These are phyloP conservation scores for Mortierella sp. DNA, from an alignment of 371 early-diverging fungal species.

Conservation along the genomic window DNA sequence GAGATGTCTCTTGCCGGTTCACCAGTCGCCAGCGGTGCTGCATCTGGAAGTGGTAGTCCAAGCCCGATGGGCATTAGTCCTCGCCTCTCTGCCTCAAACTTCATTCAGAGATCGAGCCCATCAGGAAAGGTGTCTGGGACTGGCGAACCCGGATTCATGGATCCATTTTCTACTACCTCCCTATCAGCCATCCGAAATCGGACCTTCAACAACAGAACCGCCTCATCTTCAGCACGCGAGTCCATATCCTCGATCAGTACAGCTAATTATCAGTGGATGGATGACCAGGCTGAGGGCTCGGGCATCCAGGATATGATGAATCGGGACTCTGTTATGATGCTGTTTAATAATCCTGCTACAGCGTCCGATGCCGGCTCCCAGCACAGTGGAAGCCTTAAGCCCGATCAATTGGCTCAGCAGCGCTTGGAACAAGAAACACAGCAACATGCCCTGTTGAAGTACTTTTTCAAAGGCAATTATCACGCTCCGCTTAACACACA, in stretches of 20 bases:
- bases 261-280: slow-evolving; percentile 47
- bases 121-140: neutral
- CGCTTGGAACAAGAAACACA: slow-evolving; percentile 28
- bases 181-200: neutral
- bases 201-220: neutral
- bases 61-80: slow-evolving; percentile 20
- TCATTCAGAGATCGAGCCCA: slow-evolving; percentile 1
- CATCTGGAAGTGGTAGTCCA: slow-evolving; percentile 5
- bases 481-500: slow-evolving; percentile 33
- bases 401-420: slow-evolving; percentile 27
- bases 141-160: neutral
- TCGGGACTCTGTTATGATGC: slow-evolving; percentile 26
- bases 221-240: slow-evolving; percentile 20
- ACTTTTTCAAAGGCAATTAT: slow-evolving; percentile 46
- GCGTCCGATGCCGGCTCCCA: neutral
- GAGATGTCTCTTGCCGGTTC: slow-evolving; percentile 22
- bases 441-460: slow-evolving; percentile 45
- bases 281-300: slow-evolving; percentile 12
- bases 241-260: slow-evolving; percentile 35
- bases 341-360: slow-evolving; percentile 21
- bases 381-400: neutral
- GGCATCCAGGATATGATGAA: slow-evolving; percentile 16
- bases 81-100: slow-evolving; percentile 5
- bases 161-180: neutral
- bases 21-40: neutral